Percentiles rank a stretch among this genome's conserved stretches.
These are phyloP conservation scores for Biscogniauxia marginata DNA, from an alignment of 2,329 filamentous ascomycete genomes.

Conservation along the genomic window DNA sequence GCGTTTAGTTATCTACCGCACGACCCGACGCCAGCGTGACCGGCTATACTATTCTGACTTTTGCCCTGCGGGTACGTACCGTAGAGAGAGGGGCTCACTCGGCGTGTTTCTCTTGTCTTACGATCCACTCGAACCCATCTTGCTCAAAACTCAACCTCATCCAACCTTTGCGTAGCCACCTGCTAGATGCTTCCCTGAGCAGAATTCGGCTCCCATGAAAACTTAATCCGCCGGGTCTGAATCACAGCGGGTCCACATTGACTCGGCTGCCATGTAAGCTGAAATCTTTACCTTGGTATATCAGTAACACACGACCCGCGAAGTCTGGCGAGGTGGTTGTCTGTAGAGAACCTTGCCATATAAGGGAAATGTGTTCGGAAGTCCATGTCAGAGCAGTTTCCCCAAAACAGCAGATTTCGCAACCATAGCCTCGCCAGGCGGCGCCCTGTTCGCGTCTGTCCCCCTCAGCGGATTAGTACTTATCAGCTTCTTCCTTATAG, in stretches of 20 bases:
- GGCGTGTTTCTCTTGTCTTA: neutral
- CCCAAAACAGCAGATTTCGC: neutral
- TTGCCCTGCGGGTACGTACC: constrained; percentile 2
- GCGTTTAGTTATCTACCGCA: neutral
- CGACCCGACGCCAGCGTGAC: neutral
- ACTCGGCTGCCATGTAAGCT: constrained; percentile 22
- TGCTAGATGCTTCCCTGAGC: neutral
- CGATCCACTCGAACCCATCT: neutral
- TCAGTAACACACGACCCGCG: neutral
- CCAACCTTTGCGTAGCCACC: neutral
- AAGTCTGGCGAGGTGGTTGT: neutral
- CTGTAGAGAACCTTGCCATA: neutral
- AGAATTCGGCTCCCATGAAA: constrained; percentile 13
- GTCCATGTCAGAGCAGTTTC: neutral
- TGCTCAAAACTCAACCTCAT: neutral
- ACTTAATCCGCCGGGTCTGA: constrained; percentile 6
- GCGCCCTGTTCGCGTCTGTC: neutral
- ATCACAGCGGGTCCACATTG: constrained; percentile 12
- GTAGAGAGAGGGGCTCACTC: neutral
- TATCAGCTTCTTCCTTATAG: constrained; percentile 35
- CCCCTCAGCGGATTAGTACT: constrained; percentile 18
- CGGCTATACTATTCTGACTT: neutral
- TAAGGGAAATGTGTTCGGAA: neutral
- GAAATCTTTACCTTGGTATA: constrained; percentile 2
- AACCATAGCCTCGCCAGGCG: neutral